Base-by-base conservation (phyloP, 208 protist genomes). In the Trypanosomatidae sp. region DNA sequence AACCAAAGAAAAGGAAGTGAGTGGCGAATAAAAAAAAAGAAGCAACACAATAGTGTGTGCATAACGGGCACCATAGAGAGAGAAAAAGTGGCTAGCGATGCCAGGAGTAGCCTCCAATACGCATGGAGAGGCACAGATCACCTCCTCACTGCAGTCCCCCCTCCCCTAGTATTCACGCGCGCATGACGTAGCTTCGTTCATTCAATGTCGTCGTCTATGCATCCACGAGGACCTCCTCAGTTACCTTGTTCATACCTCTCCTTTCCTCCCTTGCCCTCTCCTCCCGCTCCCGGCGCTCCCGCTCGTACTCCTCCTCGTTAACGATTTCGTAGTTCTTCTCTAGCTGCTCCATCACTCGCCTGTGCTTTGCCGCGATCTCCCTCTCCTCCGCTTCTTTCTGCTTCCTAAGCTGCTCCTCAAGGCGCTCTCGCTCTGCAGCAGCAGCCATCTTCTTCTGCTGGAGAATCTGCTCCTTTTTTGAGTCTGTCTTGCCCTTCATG, bases 261-360 rank as follows among this genome's bases (percentile, higher is more conserved):
- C 68, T 78, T 43, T 83, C 78, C 71, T 85, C 74, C 44, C 75
- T 50, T 64, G 43, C 55, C 59, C 71, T 70, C 69, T 82, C 73
- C 80, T 81, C 67, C 2, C 66, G 56, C 47, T 85, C 77, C 70
- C 82, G 70, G 25, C 86, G 86, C 28, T 69, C 69, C 71, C 73
- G 66, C 56, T 79, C 50, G 76, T 87, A 84, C 30, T 80, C 78
- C n/a, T 73, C 78, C 33, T 87, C 76, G 47, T 89, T 76, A 1
- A 89, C 85, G 30, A 86, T 83, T 69, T 84, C 76, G 76, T 89
- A 86, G 69, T 90, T 83, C 76, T 86, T 79, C 76, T 90, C 79
- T 33, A 89, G 84, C 59, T 80, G 66, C 78, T 85, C 76, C 55
- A 86, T 64, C 47, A 88, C 85, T 30, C 65, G 60, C 43, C 72